Conservation (phyloP, 129 eudicot genomes). For the Artemisia annua region DNA sequence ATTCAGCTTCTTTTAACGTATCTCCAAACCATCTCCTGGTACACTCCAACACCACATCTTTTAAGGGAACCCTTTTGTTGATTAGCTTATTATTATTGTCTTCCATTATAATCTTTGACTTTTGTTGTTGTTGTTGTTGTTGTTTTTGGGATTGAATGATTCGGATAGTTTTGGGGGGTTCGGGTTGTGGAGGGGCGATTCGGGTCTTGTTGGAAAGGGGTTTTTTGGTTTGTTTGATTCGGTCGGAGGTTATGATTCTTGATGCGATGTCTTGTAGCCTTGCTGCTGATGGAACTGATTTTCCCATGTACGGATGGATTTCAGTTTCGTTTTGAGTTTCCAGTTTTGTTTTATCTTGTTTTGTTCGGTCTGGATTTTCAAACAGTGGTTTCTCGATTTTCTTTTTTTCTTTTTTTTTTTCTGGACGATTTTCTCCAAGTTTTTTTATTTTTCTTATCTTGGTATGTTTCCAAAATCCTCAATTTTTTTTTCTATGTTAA, state of each 20-base stretch:
- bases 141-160: slow-evolving; percentile 30
- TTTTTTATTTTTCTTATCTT: too few species aligned
- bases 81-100: slow-evolving; percentile 21
- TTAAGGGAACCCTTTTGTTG: slow-evolving; percentile 53
- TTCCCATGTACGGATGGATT: slow-evolving; percentile 38
- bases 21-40: slow-evolving; percentile 76
- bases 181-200: slow-evolving; percentile 31
- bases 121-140: slow-evolving; percentile 20
- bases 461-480: too few species aligned
- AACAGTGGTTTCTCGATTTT: neutral
- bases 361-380: neutral
- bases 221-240: slow-evolving; percentile 37
- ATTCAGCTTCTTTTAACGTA: slow-evolving; percentile 62
- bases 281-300: slow-evolving; percentile 38
- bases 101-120: slow-evolving; percentile 10
- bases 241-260: slow-evolving; percentile 32
- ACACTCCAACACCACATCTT: slow-evolving; percentile 70
- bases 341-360: neutral
- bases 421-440: too few species aligned
- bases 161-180: slow-evolving; percentile 39
- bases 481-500: too few species aligned
- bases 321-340: slow-evolving; percentile 1
- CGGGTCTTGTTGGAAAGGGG: slow-evolving; percentile 33
- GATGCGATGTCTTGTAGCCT: slow-evolving; percentile 34
- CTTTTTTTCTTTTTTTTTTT: too few species aligned